Evolutionary conservation across 257 asterid genomes (phyloP), one percentile per base, ranked within the genome.

Genomic region (Pogostemon cablin): DNA sequence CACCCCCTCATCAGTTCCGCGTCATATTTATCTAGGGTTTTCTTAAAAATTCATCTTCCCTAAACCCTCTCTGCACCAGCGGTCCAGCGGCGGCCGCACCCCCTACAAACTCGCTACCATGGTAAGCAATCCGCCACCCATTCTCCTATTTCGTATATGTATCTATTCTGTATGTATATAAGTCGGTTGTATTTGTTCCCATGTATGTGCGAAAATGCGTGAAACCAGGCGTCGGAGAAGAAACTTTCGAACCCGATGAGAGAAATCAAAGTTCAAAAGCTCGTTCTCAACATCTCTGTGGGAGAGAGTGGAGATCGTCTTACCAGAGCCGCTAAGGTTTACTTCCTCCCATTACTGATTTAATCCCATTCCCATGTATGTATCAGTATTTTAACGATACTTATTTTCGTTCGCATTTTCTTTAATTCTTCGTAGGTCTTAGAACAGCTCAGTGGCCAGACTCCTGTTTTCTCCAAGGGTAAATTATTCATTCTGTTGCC

Each of bases 221-320:
- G 68, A 46, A 75, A 67, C 17, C 75, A 89, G 91, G 84, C 84
- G 25, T 64, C 84, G 25, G 84, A 80, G 68, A 80, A 80, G 84
- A 80, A 80, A 65, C 67, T 77, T 41, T 68, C 84, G 77, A 80
- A 80, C 41, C 84, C 84, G 4, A 80, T 80, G 84, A 80, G 84
- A 6, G 84, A 80, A 74, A 80, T 80, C 43, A 80, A 80, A 71
- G 84, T 80, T 54, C 84, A 80, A 74, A 80, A 80, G 79, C 81
- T 80, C 20, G 84, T 80, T 9, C 81, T 80, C 74, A 80, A 80
- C 65, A 80, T 80, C 69, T 80, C 84, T 61, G 84, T 80, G 68
- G 84, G 84, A 4, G 84, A 80, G 50, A 80, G 84, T 40, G 84
- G 84, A 44, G 84, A 80, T 80, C 84, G 84, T 59, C 84, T 80